These are phyloP conservation scores for Pleurotus platypus DNA, from an alignment of 768 basidiomycete genomes.

Conservation along the genomic window DNA sequence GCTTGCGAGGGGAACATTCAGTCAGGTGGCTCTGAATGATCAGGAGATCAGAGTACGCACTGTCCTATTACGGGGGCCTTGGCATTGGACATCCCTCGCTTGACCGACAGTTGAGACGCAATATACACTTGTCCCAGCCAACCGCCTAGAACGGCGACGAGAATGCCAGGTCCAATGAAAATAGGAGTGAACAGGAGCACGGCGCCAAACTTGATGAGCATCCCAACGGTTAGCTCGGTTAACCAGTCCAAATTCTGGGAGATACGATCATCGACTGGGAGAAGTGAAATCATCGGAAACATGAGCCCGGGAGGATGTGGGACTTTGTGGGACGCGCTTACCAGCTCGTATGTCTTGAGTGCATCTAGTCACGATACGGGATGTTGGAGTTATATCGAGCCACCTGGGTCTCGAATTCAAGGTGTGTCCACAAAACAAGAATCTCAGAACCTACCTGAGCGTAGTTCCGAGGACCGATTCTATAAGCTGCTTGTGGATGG, in stretches of 20 bases:
- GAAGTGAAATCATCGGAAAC: background rate
- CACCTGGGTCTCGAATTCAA: constrained; percentile 19
- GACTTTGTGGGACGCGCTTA: background rate
- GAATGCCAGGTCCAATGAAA: constrained; percentile 27
- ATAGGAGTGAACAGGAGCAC: constrained; percentile 25
- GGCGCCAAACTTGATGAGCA: constrained; percentile 26
- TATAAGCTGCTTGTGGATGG: constrained; percentile 36
- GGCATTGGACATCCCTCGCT: constrained; percentile 23
- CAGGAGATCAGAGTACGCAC: constrained; percentile 30
- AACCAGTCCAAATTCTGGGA: constrained; percentile 3
- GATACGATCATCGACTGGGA: constrained; percentile 32
- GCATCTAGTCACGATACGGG: constrained; percentile 39
- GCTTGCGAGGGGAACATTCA: constrained; percentile 13
- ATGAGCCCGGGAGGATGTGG: too few relatives aligned
- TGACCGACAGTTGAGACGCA: constrained; percentile 21
- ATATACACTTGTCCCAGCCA: constrained; percentile 26
- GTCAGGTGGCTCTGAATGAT: constrained; percentile 19
- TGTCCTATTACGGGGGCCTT: constrained; percentile 23
- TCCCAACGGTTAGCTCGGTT: constrained; percentile 14
- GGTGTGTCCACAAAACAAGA: background rate
- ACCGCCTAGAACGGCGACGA: constrained; percentile 25
- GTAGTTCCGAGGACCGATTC: constrained; percentile 41
- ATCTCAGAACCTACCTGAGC: constrained; percentile 25
- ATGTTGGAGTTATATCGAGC: constrained; percentile 16
- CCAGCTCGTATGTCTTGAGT: constrained; percentile 43